Evolutionary conservation across 139 green algal species (phyloP).

Genomic region (Raphidocelis subcapitata): DNA sequence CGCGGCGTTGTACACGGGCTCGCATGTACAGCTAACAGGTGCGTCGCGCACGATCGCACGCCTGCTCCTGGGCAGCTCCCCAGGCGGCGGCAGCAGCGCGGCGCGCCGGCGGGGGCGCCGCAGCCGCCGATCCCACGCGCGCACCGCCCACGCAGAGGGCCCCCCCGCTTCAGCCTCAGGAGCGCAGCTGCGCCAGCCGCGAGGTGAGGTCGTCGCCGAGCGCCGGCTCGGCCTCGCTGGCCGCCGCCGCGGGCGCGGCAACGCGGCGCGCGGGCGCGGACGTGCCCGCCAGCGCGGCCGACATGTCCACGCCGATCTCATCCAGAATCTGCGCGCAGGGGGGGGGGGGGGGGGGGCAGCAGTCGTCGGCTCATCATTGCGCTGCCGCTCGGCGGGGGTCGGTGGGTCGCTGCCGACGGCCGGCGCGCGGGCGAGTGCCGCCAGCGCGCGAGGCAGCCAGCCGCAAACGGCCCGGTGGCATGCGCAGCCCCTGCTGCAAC

Average conservation of each 20-base stretch:
- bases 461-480: neutral
- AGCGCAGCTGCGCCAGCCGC: constrained; percentile 10
- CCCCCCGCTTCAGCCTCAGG: neutral
- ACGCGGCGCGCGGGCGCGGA: constrained; percentile 15
- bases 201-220: constrained; percentile 10
- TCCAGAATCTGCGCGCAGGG: constrained; percentile 72
- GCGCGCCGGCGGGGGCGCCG: too few species aligned
- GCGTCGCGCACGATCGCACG: too few species aligned
- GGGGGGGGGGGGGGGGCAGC: neutral
- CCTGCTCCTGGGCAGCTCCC: too few species aligned
- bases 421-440: neutral
- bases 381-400: neutral
- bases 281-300: constrained; percentile 35
- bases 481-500: neutral
- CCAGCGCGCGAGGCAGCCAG: neutral
- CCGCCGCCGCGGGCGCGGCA: constrained; percentile 3
- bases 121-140: neutral
- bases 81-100: too few species aligned
- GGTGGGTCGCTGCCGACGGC: neutral
- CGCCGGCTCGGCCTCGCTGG: constrained; percentile 2
- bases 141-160: neutral
- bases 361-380: neutral
- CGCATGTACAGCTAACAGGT: too few species aligned
- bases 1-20: too few species aligned
- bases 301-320: constrained; percentile 78